Conservation (phyloP, 2,329 filamentous ascomycete species). For the Fusarium mangiferae region DNA sequence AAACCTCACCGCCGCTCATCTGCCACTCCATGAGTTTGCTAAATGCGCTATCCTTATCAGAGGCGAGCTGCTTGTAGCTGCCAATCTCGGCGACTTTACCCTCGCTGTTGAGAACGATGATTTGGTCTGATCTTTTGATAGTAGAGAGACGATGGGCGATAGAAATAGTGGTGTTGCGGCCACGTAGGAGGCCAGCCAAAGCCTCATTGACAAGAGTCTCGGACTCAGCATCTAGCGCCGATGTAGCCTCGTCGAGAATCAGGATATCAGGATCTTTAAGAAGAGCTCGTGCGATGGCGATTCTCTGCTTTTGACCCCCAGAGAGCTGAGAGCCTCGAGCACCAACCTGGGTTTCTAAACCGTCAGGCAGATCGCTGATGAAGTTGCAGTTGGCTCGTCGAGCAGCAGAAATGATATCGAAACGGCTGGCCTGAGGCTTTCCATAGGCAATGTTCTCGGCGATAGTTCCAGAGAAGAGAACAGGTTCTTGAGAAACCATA, state of each 20-base stretch:
- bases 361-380: slow-evolving; percentile 95
- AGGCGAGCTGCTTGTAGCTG: slow-evolving; percentile 80
- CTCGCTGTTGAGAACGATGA: slow-evolving; percentile 89
- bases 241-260: slow-evolving; percentile 96
- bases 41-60: slow-evolving; percentile 82
- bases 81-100: slow-evolving; percentile 93
- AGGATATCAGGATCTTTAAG: slow-evolving; percentile 97
- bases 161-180: slow-evolving; percentile 95
- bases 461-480: slow-evolving; percentile 86
- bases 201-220: slow-evolving; percentile 97
- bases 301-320: slow-evolving; percentile 96
- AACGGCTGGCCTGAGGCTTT: slow-evolving; percentile 78
- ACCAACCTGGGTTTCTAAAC: slow-evolving; percentile 92
- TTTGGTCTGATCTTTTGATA: slow-evolving; percentile 93
- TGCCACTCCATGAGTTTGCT: slow-evolving; percentile 99
- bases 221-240: slow-evolving; percentile 93
- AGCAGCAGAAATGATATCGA: slow-evolving; percentile 87
- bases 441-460: slow-evolving; percentile 94
- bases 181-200: slow-evolving; percentile 80
- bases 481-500: slow-evolving; percentile 94
- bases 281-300: slow-evolving; percentile 93
- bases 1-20: slow-evolving; percentile 82
- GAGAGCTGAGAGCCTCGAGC: slow-evolving; percentile 92
- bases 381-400: slow-evolving; percentile 95
- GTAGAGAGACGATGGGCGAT: slow-evolving; percentile 96